Conservation (phyloP, 2,329 filamentous ascomycete genomes). For the Periconia sp. region DNA sequence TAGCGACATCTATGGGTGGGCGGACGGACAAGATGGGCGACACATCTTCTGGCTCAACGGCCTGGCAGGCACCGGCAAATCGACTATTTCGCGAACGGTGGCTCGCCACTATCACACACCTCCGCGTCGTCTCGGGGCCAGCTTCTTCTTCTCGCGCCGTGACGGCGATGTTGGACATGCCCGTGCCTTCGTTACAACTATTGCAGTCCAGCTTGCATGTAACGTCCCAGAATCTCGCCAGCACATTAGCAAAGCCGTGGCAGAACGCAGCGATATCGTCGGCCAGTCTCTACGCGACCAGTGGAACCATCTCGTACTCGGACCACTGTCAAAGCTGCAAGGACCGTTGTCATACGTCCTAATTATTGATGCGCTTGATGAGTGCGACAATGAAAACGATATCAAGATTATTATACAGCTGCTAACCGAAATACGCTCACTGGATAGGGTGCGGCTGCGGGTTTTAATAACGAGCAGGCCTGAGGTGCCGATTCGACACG, state of each 20-base stretch:
- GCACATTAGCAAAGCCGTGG: slow-evolving; percentile 16
- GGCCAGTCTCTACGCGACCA: slow-evolving; percentile 11
- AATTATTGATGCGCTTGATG: slow-evolving; percentile 35
- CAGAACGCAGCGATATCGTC: slow-evolving; percentile 9
- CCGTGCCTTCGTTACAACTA: slow-evolving; percentile 24
- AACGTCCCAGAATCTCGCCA: slow-evolving; percentile 9
- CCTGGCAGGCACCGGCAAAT: slow-evolving; percentile 37
- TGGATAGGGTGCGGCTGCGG: slow-evolving; percentile 15
- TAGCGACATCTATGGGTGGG: slow-evolving; percentile 22
- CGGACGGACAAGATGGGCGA: slow-evolving; percentile 5
- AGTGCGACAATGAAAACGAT: slow-evolving; percentile 30
- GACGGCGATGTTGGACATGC: too few relatives aligned
- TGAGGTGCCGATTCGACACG: slow-evolving; percentile 10
- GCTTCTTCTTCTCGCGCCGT: neutral
- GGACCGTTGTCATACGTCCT: slow-evolving; percentile 3
- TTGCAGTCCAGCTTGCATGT: slow-evolving; percentile 17
- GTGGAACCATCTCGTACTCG: slow-evolving; percentile 13
- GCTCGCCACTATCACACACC: slow-evolving; percentile 3
- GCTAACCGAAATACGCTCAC: slow-evolving; percentile 8
- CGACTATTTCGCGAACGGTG: slow-evolving; percentile 32
- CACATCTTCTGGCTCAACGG: slow-evolving; percentile 35
- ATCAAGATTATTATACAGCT: slow-evolving; percentile 18
- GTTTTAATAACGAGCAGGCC: slow-evolving; percentile 25
- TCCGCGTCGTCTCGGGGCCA: neutral
- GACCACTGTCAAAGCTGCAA: slow-evolving; percentile 7